Base-by-base conservation (phyloP, 192 early-diverging fungal species). In the Backusella luteola region DNA sequence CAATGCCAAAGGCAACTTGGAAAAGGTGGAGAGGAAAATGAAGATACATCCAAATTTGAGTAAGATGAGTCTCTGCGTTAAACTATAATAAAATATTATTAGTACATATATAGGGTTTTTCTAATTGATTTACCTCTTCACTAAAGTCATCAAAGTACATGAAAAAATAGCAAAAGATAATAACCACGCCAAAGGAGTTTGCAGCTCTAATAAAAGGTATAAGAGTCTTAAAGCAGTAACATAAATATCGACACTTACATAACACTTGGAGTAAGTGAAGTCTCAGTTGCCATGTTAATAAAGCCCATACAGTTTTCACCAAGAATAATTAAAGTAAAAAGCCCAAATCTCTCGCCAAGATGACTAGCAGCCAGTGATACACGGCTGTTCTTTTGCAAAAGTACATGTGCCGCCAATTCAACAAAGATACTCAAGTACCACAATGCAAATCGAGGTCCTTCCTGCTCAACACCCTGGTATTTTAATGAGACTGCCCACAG, bases 81-180 rank as follows among this genome's bases (percentile, higher is more conserved):
- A 63, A 63, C 56, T 63, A 63, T 26, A 15, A 29, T 12, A 63
- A 29, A 26, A 12, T 26, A 59, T 11, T 12, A 68, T 35, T 32
- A 68, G 34, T 17, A 34, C 8, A 39, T 39, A 39, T 12, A 39
- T 11, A 39, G 21, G 38, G 2, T 15, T 23, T 70, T 29, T 41
- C 23, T 59, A 49, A 49, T n/a, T n/a, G 46, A 4, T 67, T 78
- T 53, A 79, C 80, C 80, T 84, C 83, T 38, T 79, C 77, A 53
- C 76, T 80, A 39, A 85, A 87, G 46, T 87, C 84, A 26, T 87
- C 86, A 82, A 87, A 87, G 71, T 85, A 87, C 68, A 87, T 74
- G 53, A 87, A 87, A 78, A 84, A 87, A 59, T 80, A 83, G 26
- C 77, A 79, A 74, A 85, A 84, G 49, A 87, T 83, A 19, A 85